Percentiles rank a stretch among this genome's conserved stretches.
phyloP scores from a whole-genome alignment of 2,329 filamentous ascomycete genomes.

The Pseudocercospora eumusae region DNA sequence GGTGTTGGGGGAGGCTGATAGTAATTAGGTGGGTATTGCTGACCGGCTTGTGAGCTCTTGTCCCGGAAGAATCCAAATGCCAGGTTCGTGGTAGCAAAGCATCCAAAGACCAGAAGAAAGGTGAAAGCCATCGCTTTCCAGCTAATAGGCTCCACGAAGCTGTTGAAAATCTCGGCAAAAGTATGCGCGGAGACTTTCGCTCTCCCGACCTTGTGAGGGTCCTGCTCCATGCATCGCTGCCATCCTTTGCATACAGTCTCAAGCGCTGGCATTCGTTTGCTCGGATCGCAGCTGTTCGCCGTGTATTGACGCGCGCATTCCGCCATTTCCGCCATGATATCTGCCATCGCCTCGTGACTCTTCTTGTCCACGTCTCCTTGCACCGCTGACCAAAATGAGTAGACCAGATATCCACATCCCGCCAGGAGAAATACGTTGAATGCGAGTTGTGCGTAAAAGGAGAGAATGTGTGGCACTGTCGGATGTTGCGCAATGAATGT shows the following conservation, averaged over 20 bases:
- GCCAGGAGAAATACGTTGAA: slow-evolving; percentile 66
- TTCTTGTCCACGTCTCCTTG: slow-evolving; percentile 74
- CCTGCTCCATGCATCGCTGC: slow-evolving; percentile 83
- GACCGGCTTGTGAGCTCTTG: slow-evolving; percentile 38
- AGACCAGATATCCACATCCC: slow-evolving; percentile 65
- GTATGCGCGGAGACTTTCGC: slow-evolving; percentile 82
- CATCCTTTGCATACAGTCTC: slow-evolving; percentile 73
- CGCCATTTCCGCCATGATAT: slow-evolving; percentile 70
- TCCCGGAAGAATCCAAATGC: slow-evolving; percentile 59
- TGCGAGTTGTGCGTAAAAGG: slow-evolving; percentile 65
- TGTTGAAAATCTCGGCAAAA: slow-evolving; percentile 89
- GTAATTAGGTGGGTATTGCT: slow-evolving; percentile 27
- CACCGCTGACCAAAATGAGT: slow-evolving; percentile 68
- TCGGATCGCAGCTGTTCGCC: slow-evolving; percentile 71
- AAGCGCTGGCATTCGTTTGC: slow-evolving; percentile 70
- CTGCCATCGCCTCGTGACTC: slow-evolving; percentile 65
- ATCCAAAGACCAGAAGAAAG: slow-evolving; percentile 51
- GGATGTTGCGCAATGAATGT: slow-evolving; percentile 66
- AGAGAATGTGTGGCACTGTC: slow-evolving; percentile 64
- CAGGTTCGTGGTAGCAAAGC: slow-evolving; percentile 60
- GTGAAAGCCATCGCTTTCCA: slow-evolving; percentile 73
- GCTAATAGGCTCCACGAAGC: slow-evolving; percentile 86
- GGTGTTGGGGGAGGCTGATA: slow-evolving; percentile 39
- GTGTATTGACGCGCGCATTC: slow-evolving; percentile 72
- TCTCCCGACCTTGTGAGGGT: slow-evolving; percentile 74